phyloP scores from a whole-genome alignment of 1,284 basidiomycete genomes.

The Moesziomyces antarcticus region DNA sequence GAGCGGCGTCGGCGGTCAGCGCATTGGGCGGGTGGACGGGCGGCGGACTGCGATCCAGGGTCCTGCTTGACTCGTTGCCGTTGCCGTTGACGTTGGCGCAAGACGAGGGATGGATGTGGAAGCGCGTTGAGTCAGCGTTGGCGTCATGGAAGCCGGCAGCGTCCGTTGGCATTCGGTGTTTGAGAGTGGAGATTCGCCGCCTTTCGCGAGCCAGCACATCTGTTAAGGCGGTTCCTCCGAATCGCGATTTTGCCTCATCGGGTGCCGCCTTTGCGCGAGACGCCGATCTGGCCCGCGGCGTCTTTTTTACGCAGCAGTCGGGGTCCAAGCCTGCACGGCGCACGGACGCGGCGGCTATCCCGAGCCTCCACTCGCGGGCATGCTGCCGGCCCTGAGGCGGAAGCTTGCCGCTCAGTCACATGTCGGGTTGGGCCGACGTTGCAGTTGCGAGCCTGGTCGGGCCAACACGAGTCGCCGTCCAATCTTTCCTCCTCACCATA shows the following conservation, averaged over 20 bases:
- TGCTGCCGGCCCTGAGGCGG: background rate
- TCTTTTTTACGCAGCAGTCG: background rate
- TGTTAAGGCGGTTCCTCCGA: too few species aligned
- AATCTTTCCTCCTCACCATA: background rate
- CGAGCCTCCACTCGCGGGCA: too few species aligned
- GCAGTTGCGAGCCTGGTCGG: background rate
- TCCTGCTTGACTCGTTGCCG: background rate
- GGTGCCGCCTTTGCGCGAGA: too few species aligned
- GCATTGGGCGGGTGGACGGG: too few species aligned
- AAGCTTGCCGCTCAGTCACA: background rate
- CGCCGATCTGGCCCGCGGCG: too few species aligned
- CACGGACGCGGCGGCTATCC: background rate
- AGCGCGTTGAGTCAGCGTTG: constrained; percentile 19
- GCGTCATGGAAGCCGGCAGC: constrained; percentile 12
- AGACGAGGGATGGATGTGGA: background rate
- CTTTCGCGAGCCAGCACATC: background rate
- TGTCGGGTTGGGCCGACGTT: background rate
- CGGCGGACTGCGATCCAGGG: background rate
- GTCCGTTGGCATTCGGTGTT: background rate
- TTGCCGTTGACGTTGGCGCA: too few species aligned
- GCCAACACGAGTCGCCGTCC: too few species aligned
- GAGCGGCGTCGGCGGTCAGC: too few species aligned
- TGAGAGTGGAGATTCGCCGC: constrained; percentile 1
- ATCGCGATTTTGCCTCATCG: background rate
- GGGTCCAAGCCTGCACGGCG: background rate